phyloP scores from a whole-genome alignment of 306 rosid species.

The Trifolium fragiferum region DNA sequence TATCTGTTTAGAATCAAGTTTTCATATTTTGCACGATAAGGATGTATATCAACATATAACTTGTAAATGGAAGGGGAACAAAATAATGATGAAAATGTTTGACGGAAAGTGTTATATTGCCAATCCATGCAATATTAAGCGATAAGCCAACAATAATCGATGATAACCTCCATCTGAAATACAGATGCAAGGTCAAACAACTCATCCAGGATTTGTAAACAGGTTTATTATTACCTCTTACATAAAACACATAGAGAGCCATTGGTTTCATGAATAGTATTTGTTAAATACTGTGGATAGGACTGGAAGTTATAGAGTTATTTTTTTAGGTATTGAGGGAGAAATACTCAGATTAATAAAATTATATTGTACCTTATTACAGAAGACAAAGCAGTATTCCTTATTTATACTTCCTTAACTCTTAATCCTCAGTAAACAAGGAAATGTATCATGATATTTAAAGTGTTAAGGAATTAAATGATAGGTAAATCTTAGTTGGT shows the following conservation, averaged over 20 bases:
- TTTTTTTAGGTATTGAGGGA: background rate
- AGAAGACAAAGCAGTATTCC: background rate
- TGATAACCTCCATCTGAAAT: slow-evolving; percentile 32
- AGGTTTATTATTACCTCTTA: slow-evolving; percentile 30
- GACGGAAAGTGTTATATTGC: background rate
- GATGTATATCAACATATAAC: slow-evolving; percentile 26
- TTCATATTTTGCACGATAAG: slow-evolving; percentile 28
- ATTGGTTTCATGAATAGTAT: slow-evolving; percentile 40
- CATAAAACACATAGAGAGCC: slow-evolving; percentile 12
- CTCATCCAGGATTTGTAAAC: background rate
- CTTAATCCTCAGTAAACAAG: background rate
- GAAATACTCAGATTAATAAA: background rate
- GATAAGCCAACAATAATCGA: slow-evolving; percentile 10
- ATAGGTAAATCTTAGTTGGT: too few relatives aligned
- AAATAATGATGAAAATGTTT: background rate
- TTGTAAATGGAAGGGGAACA: background rate
- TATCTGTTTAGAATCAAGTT: slow-evolving; percentile 31
- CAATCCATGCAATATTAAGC: slow-evolving; percentile 37
- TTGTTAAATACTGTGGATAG: background rate
- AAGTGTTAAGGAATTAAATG: too few relatives aligned
- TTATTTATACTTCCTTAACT: slow-evolving; percentile 3
- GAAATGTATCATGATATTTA: too few relatives aligned
- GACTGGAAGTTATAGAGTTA: background rate
- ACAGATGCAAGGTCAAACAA: slow-evolving; percentile 36
- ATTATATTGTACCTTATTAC: background rate